These are phyloP conservation scores for Cryptococcus sp. DNA, from an alignment of 1,284 basidiomycete genomes.

Conservation along the genomic window DNA sequence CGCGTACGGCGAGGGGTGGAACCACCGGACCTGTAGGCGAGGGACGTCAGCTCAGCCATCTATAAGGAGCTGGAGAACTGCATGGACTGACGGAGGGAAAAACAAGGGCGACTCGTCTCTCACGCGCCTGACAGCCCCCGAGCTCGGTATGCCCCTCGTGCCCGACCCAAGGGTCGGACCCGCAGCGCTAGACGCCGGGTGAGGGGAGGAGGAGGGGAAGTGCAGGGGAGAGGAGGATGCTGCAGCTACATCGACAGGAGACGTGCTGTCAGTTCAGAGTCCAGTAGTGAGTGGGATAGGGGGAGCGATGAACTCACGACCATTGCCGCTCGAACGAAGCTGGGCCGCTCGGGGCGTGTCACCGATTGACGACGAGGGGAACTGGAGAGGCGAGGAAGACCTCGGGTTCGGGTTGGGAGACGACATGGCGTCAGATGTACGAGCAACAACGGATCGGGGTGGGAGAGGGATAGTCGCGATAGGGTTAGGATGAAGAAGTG, in stretches of 20 bases:
- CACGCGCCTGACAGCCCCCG: slow-evolving; percentile 16
- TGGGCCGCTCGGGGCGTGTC: slow-evolving; percentile 31
- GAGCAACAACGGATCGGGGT: no score
- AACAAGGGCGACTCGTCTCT: slow-evolving; percentile 47
- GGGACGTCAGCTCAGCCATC: slow-evolving; percentile 5
- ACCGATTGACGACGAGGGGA: slow-evolving; percentile 38
- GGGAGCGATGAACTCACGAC: slow-evolving; percentile 7
- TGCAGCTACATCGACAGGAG: slow-evolving; percentile 50
- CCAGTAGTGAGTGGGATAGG: not conserved
- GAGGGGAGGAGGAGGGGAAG: slow-evolving; percentile 69
- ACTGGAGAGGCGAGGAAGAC: slow-evolving; percentile 42
- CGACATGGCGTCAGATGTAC: slow-evolving; percentile 26
- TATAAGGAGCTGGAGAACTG: slow-evolving; percentile 46
- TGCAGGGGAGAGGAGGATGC: slow-evolving; percentile 59
- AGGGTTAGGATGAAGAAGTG: not conserved
- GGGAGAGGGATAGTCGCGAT: no score
- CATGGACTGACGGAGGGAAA: slow-evolving; percentile 46
- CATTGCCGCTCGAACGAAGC: slow-evolving; percentile 12
- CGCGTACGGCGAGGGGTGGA: slow-evolving; percentile 65
- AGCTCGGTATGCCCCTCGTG: slow-evolving; percentile 18
- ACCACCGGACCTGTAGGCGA: slow-evolving; percentile 45
- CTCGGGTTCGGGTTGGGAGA: slow-evolving; percentile 24
- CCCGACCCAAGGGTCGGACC: slow-evolving; percentile 11
- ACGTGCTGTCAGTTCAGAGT: not conserved
- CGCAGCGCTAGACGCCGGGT: slow-evolving; percentile 49